These are phyloP conservation scores for Alternaria arbusti DNA, from an alignment of 2,329 filamentous ascomycete species.

Conservation along the genomic window DNA sequence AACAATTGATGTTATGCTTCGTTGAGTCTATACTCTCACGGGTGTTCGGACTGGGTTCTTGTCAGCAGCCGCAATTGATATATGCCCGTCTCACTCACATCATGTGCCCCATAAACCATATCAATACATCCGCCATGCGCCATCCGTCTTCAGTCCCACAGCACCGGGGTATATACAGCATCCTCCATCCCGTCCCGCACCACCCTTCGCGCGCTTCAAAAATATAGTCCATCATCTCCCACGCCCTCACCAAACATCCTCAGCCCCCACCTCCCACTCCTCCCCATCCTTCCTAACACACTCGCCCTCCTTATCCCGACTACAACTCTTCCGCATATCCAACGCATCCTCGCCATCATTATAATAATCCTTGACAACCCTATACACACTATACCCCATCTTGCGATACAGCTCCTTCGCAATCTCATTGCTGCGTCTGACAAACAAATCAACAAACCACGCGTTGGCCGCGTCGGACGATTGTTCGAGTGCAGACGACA, in stretches of 20 bases:
- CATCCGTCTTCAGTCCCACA: background rate
- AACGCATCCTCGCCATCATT: constrained; percentile 94
- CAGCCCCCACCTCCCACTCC: constrained; percentile 75
- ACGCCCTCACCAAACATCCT: constrained; percentile 76
- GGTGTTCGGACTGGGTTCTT: background rate
- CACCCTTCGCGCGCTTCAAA: background rate
- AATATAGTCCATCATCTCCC: background rate
- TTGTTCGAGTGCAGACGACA: constrained; percentile 82
- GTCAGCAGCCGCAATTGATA: background rate
- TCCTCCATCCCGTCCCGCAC: background rate
- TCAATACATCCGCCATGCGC: background rate
- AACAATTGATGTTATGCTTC: background rate
- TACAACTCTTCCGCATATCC: constrained; percentile 94
- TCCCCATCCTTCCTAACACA: constrained; percentile 84
- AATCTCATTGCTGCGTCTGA: constrained; percentile 83
- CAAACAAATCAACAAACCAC: constrained; percentile 97
- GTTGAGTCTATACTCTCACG: background rate
- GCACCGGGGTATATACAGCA: background rate
- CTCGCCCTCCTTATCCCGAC: constrained; percentile 75
- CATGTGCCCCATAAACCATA: background rate
- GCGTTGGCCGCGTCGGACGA: constrained; percentile 81
- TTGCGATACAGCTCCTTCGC: constrained; percentile 88
- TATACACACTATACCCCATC: constrained; percentile 88
- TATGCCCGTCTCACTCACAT: background rate
- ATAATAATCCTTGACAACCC: constrained; percentile 90